phyloP scores from a whole-genome alignment of 257 asterid genomes.

The Linderniella brevidens region DNA sequence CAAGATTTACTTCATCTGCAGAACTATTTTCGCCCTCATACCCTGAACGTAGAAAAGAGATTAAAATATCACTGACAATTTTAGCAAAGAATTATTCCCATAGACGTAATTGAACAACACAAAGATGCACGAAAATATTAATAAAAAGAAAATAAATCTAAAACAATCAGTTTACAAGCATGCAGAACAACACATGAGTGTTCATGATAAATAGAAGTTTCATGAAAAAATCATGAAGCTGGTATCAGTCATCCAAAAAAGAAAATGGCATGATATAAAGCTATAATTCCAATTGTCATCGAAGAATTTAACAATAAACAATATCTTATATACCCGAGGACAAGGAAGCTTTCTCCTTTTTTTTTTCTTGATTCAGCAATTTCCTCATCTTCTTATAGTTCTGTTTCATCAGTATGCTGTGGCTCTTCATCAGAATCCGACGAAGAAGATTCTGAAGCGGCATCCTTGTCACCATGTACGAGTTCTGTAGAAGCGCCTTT shows the following conservation, averaged over 20 bases:
- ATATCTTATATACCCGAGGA: constrained; percentile 28
- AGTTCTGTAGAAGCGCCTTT: constrained; percentile 67
- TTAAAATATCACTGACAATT: neutral
- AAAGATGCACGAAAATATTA: neutral
- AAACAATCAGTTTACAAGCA: no score
- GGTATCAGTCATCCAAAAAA: no score
- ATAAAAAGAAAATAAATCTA: neutral
- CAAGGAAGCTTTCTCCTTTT: constrained; percentile 21
- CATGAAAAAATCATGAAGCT: neutral
- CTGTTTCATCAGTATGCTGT: constrained; percentile 10
- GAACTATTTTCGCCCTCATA: constrained; percentile 90
- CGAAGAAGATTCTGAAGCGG: constrained; percentile 59
- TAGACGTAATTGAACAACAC: constrained; percentile 5
- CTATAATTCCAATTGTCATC: neutral
- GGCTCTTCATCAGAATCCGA: constrained; percentile 52
- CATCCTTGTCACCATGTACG: constrained; percentile 62
- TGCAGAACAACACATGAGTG: no score
- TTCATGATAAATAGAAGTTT: no score
- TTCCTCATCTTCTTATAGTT: constrained; percentile 15
- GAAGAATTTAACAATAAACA: neutral
- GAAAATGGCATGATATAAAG: neutral
- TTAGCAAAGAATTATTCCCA: constrained; percentile 5
- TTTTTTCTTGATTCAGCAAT: constrained; percentile 21
- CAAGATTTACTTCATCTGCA: constrained; percentile 55
- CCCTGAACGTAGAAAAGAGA: constrained; percentile 29